These are phyloP conservation scores for Dunaliella primolecta DNA, from an alignment of 139 green algal species.

Conservation along the genomic window DNA sequence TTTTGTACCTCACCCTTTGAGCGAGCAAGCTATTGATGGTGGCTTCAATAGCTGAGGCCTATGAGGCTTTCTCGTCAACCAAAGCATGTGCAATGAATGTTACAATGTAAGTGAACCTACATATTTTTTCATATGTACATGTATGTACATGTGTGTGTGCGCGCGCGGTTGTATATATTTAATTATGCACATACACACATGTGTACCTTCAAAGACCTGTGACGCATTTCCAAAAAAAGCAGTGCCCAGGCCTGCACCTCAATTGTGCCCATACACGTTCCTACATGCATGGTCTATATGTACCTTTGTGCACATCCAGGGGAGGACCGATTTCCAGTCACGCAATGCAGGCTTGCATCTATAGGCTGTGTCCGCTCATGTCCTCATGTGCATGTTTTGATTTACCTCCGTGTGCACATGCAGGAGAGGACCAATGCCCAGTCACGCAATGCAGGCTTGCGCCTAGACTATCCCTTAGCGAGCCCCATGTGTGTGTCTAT, in stretches of 20 bases:
- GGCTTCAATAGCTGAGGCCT: too few species aligned
- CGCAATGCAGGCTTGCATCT: slow-evolving; percentile 73
- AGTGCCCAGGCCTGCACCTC: slow-evolving; percentile 64
- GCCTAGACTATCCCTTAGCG: slow-evolving; percentile 69
- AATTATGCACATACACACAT: too few species aligned
- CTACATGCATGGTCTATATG: background rate
- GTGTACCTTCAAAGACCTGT: too few species aligned
- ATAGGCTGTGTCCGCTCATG: slow-evolving; percentile 62
- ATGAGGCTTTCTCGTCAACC: too few species aligned
- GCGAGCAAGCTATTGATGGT: too few species aligned
- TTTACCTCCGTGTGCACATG: background rate
- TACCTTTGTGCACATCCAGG: slow-evolving; percentile 3
- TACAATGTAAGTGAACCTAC: too few species aligned
- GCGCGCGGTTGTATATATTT: too few species aligned
- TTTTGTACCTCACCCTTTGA: too few species aligned
- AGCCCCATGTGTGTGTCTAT: slow-evolving; percentile 16
- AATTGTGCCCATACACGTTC: slow-evolving; percentile 59
- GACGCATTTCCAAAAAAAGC: too few species aligned
- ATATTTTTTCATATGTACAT: too few species aligned
- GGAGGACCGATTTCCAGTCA: slow-evolving; percentile 55
- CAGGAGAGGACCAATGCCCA: slow-evolving; percentile 57
- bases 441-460: slow-evolving; percentile 63
- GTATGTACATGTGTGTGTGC: too few species aligned
- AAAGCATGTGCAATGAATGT: too few species aligned
- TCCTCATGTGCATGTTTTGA: slow-evolving; percentile 6